Evolutionary conservation across 2,329 filamentous ascomycete species (phyloP).

Genomic region (Cercospora zeae-maydis): DNA sequence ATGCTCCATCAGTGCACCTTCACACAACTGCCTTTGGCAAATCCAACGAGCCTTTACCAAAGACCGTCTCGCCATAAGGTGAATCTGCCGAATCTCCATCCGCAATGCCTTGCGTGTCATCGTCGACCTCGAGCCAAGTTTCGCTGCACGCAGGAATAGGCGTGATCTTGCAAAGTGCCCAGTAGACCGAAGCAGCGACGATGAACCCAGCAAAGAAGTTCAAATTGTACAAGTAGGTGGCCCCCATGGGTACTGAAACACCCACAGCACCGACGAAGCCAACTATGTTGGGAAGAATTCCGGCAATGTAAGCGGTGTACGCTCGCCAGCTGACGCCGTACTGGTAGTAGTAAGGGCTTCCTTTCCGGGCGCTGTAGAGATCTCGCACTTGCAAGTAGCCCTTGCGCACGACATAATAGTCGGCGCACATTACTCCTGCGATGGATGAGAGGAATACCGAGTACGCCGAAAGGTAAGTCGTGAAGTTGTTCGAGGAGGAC

Average conservation of each 20-base stretch:
- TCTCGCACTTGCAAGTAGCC: slow-evolving; percentile 36
- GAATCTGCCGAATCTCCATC: slow-evolving; percentile 27
- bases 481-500: slow-evolving; percentile 55
- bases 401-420: slow-evolving; percentile 54
- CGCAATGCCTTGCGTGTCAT: slow-evolving; percentile 47
- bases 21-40: slow-evolving; percentile 10
- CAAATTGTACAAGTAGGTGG: slow-evolving; percentile 81
- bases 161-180: slow-evolving; percentile 61
- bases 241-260: slow-evolving; percentile 65
- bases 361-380: slow-evolving; percentile 48
- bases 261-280: slow-evolving; percentile 50
- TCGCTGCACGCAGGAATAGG: slow-evolving; percentile 73
- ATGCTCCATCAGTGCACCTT: not conserved
- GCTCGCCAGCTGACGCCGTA: slow-evolving; percentile 58
- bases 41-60: slow-evolving; percentile 13
- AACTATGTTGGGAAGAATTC: slow-evolving; percentile 55
- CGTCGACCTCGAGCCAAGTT: slow-evolving; percentile 72
- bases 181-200: slow-evolving; percentile 66
- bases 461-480: slow-evolving; percentile 58
- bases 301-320: slow-evolving; percentile 54
- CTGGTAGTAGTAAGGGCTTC: slow-evolving; percentile 51
- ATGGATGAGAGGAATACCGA: slow-evolving; percentile 63
- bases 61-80: slow-evolving; percentile 12
- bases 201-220: slow-evolving; percentile 88
- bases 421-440: slow-evolving; percentile 57